phyloP scores from a whole-genome alignment of 108 stramenopile species.

The Pseudonitzschia delicatissima region DNA sequence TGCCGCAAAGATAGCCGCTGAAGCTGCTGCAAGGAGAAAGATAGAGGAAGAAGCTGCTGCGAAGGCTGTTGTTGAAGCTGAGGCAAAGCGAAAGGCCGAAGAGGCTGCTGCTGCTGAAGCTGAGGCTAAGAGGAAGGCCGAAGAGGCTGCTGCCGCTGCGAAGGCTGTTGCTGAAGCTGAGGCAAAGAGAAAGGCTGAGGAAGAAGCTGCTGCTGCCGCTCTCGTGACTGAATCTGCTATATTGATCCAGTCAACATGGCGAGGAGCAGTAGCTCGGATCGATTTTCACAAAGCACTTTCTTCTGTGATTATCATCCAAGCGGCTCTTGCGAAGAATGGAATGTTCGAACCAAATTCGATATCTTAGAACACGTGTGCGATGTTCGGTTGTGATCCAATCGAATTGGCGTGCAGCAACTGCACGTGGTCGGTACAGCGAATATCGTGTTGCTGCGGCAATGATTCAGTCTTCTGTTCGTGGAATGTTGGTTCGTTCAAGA shows the following conservation, averaged over 20 bases:
- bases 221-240: no score
- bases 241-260: slow-evolving; percentile 17
- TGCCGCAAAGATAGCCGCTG: no score
- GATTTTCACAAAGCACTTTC: neutral
- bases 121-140: no score
- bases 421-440: neutral
- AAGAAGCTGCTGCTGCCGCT: no score
- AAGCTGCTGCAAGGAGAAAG: no score
- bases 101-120: no score
- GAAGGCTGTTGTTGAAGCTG: no score
- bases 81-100: no score
- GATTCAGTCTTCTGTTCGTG: slow-evolving; percentile 11
- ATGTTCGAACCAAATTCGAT: neutral
- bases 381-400: slow-evolving; percentile 17
- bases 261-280: neutral
- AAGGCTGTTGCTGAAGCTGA: no score
- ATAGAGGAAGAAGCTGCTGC: no score
- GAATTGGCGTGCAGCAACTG: neutral
- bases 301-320: slow-evolving; percentile 24
- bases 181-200: no score
- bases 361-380: neutral
- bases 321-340: slow-evolving; percentile 16
- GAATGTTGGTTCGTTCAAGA: neutral
- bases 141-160: no score
- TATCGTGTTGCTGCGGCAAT: slow-evolving; percentile 1